Conservation (phyloP, 2,329 filamentous ascomycete species). For the Aspergillus hortae region DNA sequence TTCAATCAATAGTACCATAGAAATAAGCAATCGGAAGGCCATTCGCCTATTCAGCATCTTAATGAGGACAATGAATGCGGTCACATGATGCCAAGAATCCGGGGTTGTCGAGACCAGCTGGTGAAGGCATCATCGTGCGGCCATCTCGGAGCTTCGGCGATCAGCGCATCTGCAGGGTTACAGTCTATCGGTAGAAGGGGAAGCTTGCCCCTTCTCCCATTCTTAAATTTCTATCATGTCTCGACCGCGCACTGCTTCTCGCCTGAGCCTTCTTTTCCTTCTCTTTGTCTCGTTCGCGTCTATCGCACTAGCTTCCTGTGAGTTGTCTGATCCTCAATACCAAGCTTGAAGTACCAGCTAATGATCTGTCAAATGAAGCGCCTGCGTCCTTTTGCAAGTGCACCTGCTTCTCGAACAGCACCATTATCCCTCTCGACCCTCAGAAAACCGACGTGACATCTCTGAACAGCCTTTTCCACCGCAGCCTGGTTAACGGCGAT, state of each 20-base stretch:
- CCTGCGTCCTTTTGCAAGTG: conserved; percentile 68
- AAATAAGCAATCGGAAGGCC: neutral
- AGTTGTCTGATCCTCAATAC: conserved; percentile 14
- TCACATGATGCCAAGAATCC: conserved; percentile 15
- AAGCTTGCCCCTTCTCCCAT: neutral
- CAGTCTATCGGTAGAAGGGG: neutral
- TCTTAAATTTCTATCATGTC: conserved; percentile 19
- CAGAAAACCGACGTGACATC: conserved; percentile 21
- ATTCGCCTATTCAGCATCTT: too few species aligned
- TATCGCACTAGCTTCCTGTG: conserved; percentile 33
- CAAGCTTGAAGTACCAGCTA: neutral
- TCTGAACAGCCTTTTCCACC: conserved; percentile 18
- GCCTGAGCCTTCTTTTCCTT: conserved; percentile 23
- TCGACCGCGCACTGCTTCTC: conserved; percentile 11
- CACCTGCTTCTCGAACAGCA: conserved; percentile 65
- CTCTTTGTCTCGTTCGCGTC: conserved; percentile 25
- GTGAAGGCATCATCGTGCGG: neutral
- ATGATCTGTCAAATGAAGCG: conserved; percentile 19
- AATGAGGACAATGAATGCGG: neutral
- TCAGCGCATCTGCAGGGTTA: neutral
- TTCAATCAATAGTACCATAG: neutral
- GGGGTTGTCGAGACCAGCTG: neutral
- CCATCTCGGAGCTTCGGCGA: neutral
- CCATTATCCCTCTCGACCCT: conserved; percentile 62
- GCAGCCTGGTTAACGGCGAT: conserved; percentile 14